These are phyloP conservation scores for Volvox reticuliferus DNA, from an alignment of 139 green algal genomes.

Conservation along the genomic window DNA sequence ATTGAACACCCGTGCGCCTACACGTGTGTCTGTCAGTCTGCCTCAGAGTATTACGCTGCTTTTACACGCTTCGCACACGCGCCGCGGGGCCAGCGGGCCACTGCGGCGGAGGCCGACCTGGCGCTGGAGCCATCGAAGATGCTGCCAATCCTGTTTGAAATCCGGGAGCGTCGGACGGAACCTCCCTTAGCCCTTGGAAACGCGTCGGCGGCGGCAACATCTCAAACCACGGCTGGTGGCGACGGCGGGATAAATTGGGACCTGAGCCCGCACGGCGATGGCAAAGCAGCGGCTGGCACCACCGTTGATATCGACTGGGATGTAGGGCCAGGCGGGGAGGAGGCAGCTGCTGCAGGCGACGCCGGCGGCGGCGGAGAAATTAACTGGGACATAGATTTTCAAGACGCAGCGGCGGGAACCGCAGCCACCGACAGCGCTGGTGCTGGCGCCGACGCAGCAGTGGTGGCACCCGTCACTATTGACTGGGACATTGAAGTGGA, in stretches of 20 bases:
- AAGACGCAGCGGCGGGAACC: constrained; percentile 20
- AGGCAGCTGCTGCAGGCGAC: neutral
- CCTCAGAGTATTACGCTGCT: constrained; percentile 21
- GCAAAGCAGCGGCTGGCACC: neutral
- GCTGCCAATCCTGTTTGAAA: constrained; percentile 37
- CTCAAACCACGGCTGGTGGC: neutral
- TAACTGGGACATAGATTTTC: constrained; percentile 79
- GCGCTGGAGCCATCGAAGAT: neutral
- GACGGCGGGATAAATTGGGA: constrained; percentile 35
- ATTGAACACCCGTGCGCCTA: too few relatives aligned
- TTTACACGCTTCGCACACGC: constrained; percentile 37
- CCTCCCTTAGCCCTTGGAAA: neutral
- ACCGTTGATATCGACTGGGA: constrained; percentile 66
- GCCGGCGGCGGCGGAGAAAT: constrained; percentile 50
- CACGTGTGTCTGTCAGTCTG: neutral
- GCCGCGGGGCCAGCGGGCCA: neutral
- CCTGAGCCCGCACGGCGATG: neutral
- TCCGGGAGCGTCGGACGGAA: constrained; percentile 32
- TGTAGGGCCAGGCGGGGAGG: constrained; percentile 3
- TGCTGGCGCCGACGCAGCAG: constrained; percentile 22
- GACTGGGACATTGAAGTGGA: constrained; percentile 61
- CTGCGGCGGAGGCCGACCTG: neutral
- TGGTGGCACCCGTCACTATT: constrained; percentile 17
- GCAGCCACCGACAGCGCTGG: neutral
- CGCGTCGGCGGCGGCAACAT: neutral